A percentile compares a stretch with the other conserved stretches of the same genome.
Evolutionary conservation across 140 eudicot species (phyloP).

Genomic region (Stevia rebaudiana): DNA sequence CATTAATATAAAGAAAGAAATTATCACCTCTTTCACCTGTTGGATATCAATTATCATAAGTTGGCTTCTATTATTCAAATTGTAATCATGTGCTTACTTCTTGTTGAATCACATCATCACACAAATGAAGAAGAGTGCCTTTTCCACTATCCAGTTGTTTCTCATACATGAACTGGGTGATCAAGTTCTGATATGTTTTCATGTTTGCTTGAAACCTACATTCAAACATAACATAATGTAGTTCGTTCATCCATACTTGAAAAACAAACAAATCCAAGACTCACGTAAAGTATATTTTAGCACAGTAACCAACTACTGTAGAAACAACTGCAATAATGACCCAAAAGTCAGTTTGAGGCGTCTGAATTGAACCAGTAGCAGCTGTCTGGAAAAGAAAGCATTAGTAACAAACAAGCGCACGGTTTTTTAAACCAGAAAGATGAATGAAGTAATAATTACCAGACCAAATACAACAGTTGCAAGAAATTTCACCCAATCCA

Average conservation of each 20-base stretch:
- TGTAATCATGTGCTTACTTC: conserved; percentile 50
- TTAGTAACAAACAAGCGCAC: background rate
- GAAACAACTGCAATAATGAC: conserved; percentile 83
- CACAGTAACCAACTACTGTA: conserved; percentile 79
- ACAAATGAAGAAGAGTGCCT: conserved; percentile 97
- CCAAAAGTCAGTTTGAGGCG: conserved; percentile 82
- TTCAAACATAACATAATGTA: too few species aligned
- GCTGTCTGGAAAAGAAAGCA: conserved; percentile 47
- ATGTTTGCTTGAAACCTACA: conserved; percentile 80
- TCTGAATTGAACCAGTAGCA: conserved; percentile 73
- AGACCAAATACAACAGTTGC: conserved; percentile 73
- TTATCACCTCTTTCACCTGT: conserved; percentile 92
- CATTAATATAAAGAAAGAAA: conserved; percentile 84
- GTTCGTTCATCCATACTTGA: too few species aligned
- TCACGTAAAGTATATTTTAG: conserved; percentile 90
- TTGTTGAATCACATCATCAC: conserved; percentile 98
- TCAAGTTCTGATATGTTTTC: conserved; percentile 80
- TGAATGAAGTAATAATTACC: conserved; percentile 23
- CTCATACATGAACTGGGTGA: conserved; percentile 82
- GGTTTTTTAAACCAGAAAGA: background rate
- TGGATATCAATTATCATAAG: conserved; percentile 89
- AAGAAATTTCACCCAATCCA: conserved; percentile 93
- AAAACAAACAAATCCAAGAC: background rate
- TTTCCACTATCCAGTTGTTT: conserved; percentile 59
- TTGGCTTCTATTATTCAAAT: background rate